A percentile compares a stretch with the other conserved stretches of the same genome.
phyloP scores from a whole-genome alignment of 495 filamentous ascomycete genomes.

The Immersiella caudata region DNA sequence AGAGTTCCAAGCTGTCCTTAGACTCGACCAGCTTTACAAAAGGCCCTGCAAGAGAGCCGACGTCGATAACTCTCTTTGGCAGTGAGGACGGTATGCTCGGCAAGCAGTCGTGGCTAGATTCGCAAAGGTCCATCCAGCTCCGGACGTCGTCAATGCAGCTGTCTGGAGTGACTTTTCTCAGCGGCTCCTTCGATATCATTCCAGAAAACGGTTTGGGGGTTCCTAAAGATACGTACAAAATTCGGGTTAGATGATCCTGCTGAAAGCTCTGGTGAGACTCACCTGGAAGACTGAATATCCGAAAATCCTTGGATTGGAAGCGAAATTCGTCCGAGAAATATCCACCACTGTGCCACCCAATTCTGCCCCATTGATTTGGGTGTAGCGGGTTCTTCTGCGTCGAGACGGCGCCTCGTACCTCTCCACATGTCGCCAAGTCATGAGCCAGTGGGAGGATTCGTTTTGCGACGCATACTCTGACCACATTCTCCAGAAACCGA shows the following conservation, averaged over 20 bases:
- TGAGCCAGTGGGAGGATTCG: too few species aligned
- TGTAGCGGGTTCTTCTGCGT: neutral
- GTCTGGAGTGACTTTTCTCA: neutral
- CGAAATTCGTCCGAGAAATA: too few species aligned
- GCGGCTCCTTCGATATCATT: neutral
- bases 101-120: neutral
- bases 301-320: neutral
- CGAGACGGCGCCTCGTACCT: too few species aligned
- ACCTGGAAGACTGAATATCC: slow-evolving; percentile 1
- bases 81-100: neutral
- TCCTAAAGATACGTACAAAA: neutral
- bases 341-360: neutral
- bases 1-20: neutral
- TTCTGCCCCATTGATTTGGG: neutral
- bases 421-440: too few species aligned
- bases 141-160: neutral
- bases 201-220: neutral
- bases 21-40: neutral
- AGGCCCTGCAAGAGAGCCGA: neutral
- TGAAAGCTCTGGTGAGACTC: too few species aligned
- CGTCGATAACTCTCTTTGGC: slow-evolving; percentile 2
- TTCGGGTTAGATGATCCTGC: neutral
- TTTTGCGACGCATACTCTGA: too few species aligned
- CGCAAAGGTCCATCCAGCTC: neutral
- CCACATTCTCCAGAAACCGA: too few species aligned